phyloP scores from a whole-genome alignment of 139 green algal species.

The Klebsormidium nitens region DNA sequence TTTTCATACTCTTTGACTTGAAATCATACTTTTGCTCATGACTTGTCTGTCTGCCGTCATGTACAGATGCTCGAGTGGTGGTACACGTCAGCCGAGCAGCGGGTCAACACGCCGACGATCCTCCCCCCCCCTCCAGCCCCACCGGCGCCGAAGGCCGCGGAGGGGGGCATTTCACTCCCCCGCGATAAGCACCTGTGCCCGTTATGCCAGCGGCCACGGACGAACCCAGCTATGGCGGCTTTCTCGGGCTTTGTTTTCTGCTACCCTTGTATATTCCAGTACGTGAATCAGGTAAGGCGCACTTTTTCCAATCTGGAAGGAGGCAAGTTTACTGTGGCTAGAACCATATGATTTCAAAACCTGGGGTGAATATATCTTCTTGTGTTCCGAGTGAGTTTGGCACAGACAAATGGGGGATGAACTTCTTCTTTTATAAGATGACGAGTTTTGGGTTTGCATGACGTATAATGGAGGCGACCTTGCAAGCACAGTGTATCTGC shows the following conservation, averaged over 20 bases:
- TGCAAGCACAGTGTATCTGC: neutral
- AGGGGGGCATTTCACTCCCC: conserved; percentile 60
- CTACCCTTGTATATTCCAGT: conserved; percentile 77
- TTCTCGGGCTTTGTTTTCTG: conserved; percentile 84
- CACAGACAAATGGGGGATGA: neutral
- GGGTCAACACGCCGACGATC: conserved; percentile 45
- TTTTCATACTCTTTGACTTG: too few relatives aligned
- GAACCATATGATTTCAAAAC: too few relatives aligned
- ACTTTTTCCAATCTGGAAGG: too few relatives aligned
- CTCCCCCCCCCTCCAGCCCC: conserved; percentile 47
- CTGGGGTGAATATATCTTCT: neutral
- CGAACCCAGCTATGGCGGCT: conserved; percentile 71
- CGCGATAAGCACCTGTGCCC: conserved; percentile 60
- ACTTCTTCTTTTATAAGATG: neutral
- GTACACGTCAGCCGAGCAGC: conserved; percentile 76
- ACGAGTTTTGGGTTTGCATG: neutral
- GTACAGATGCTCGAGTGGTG: conserved; percentile 87
- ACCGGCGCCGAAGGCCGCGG: conserved; percentile 23
- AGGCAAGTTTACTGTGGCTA: too few relatives aligned
- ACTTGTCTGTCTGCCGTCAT: too few relatives aligned
- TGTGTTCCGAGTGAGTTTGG: neutral
- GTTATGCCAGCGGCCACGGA: conserved; percentile 61
- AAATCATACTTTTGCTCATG: too few relatives aligned
- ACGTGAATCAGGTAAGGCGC: conserved; percentile 26
- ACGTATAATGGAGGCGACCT: neutral